Evolutionary conservation across 2,329 filamentous ascomycete species (phyloP), one percentile per base, ranked within the genome.

Genomic region (Ascochyta viciae-villosae): DNA sequence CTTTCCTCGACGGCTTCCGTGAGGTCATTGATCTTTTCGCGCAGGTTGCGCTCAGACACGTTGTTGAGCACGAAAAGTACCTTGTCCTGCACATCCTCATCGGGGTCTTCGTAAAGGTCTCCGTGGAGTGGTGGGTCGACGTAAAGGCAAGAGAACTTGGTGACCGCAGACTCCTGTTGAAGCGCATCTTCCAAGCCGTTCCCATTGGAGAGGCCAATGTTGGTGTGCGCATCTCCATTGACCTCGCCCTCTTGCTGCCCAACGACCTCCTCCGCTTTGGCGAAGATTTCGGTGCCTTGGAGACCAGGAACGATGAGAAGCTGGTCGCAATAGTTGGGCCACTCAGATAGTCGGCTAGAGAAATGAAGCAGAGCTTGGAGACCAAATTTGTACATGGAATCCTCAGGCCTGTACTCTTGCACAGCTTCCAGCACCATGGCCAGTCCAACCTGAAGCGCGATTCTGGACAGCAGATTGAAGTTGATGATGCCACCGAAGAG

Each of bases 371-470:
- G 84, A 15, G 95, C 95, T 74, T 99, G 95, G 12, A 99, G 83
- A 10, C 96, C 95, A 72, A 99, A 99, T 69, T 97, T 96, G 81
- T 95, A 98, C 95, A 99, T 98, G 1, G 91, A 88, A 58, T 93
- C 88, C 29, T 96, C 90, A 0, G 90, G 87, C 29, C 84, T 80
- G 68, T 95, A 91, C 61, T 96, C 92, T 62, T 91, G 85, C 23
- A 99, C 92, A 12, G 95, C 92, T 74, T 99, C 93, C n/a, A 98
- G 81, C 61, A 99, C 96, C 92, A 99, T 97, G 15, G 91, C 92
- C 15, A 98, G 81, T n/a, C 91, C 95, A 53, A 96, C 92, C 72
- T 96, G 92, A 31, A 98, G 85, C 3, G 95, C 92, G 16, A 99
- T 85, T 38, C 92, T 89, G 6, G 92, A 92, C 46, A 99, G 90